These are phyloP conservation scores for Pseudoscleropodium purum DNA, from an alignment of 225 moss, liverwort and hornwort species.

Conservation along the genomic window DNA sequence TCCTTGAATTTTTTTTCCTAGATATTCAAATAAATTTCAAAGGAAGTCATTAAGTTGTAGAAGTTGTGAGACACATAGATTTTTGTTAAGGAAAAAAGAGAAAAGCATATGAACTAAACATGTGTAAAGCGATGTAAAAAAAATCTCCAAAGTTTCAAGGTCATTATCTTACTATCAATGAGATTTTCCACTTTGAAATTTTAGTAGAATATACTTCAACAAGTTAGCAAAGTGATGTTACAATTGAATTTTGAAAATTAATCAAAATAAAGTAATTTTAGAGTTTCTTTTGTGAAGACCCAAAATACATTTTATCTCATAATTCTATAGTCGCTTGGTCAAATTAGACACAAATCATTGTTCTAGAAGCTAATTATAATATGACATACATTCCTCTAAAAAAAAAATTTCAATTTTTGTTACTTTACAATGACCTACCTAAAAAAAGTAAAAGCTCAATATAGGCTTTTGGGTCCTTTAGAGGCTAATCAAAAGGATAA, in stretches of 20 bases:
- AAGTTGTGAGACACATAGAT: too few species aligned
- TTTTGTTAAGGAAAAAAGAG: background rate
- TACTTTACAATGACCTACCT: background rate
- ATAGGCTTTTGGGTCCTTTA: too few species aligned
- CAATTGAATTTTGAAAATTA: background rate
- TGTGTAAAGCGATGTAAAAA: background rate
- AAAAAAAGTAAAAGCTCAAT: background rate
- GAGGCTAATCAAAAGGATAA: background rate
- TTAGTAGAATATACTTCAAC: too few species aligned
- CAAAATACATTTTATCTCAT: too few species aligned
- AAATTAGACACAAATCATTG: background rate
- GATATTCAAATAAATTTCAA: background rate
- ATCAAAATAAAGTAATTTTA: background rate
- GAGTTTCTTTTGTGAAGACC: fast-evolving
- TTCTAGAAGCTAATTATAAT: too few species aligned
- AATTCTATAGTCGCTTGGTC: background rate
- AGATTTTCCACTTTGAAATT: background rate
- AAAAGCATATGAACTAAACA: too few species aligned
- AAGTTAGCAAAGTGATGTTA: background rate
- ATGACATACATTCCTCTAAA: too few species aligned
- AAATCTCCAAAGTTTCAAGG: background rate
- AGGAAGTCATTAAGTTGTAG: background rate
- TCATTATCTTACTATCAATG: background rate
- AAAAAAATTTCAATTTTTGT: background rate
- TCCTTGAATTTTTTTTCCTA: background rate